Conservation (phyloP, 768 basidiomycete genomes). For the Pleurotus tuber-regium region DNA sequence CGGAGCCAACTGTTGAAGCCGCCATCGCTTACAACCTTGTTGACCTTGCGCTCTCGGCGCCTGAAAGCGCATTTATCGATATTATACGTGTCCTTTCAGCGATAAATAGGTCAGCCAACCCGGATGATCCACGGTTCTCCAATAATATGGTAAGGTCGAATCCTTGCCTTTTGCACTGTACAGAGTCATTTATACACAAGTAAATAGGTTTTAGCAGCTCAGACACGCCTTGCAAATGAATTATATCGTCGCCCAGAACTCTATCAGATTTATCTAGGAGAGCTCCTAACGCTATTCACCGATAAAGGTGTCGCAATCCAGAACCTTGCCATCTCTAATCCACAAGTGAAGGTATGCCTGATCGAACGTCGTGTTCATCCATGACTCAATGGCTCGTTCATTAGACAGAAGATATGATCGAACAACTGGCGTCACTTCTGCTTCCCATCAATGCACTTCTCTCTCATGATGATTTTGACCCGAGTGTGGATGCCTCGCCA, state of each 20-base stretch:
- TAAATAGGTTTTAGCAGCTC: conserved; percentile 78
- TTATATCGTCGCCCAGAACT: conserved; percentile 71
- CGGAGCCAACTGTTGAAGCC: conserved; percentile 87
- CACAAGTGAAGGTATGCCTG: conserved; percentile 57
- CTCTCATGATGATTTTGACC: conserved; percentile 63
- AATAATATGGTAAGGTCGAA: conserved; percentile 87
- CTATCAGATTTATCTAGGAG: conserved; percentile 77
- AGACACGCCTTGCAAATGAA: conserved; percentile 85
- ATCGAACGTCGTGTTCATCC: conserved; percentile 4
- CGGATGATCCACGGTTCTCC: conserved; percentile 84
- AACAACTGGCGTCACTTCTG: conserved; percentile 83
- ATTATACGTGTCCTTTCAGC: conserved; percentile 81
- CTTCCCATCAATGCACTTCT: conserved; percentile 91
- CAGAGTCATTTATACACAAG: too few species aligned
- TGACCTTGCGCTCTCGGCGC: conserved; percentile 80
- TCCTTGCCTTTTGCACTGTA: too few species aligned
- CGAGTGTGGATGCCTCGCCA: conserved; percentile 50
- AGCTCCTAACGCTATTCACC: conserved; percentile 80
- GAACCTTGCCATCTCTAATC: conserved; percentile 66
- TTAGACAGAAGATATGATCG: conserved; percentile 80
- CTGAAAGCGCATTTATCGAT: conserved; percentile 75
- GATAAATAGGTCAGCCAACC: conserved; percentile 84
- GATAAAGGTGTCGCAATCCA: conserved; percentile 93
- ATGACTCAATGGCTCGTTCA: conserved; percentile 8
- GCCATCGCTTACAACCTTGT: conserved; percentile 91